phyloP scores from a whole-genome alignment of 2,329 filamentous ascomycete species.

The Fonsecaea multimorphosa region DNA sequence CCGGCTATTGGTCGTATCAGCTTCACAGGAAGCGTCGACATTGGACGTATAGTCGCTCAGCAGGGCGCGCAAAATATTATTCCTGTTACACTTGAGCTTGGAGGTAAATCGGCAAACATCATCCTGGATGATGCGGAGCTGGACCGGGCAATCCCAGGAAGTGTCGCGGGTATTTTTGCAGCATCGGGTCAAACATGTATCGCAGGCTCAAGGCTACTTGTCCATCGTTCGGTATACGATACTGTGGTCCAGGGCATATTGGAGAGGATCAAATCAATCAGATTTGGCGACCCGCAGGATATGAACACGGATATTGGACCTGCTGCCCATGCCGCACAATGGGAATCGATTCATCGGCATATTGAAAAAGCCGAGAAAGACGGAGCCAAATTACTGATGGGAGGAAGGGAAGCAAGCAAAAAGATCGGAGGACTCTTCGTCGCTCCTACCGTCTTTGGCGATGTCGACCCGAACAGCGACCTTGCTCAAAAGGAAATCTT shows the following conservation, averaged over 20 bases:
- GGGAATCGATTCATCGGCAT: constrained; percentile 51
- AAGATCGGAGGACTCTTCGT: constrained; percentile 63
- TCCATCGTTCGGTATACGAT: constrained; percentile 51
- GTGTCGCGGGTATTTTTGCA: constrained; percentile 36
- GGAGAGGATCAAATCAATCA: constrained; percentile 49
- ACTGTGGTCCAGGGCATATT: constrained; percentile 49
- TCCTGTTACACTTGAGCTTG: constrained; percentile 78
- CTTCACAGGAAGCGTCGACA: constrained; percentile 75
- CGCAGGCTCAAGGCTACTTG: constrained; percentile 25
- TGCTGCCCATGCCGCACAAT: constrained; percentile 51
- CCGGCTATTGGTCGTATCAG: constrained; percentile 72
- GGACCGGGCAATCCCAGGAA: constrained; percentile 58
- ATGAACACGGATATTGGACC: constrained; percentile 49
- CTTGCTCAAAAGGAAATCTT: constrained; percentile 68
- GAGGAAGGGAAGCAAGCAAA: constrained; percentile 56
- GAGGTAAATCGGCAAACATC: constrained; percentile 79
- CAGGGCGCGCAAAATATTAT: constrained; percentile 76
- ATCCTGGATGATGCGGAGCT: constrained; percentile 79
- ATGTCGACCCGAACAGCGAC: constrained; percentile 60
- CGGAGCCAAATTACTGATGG: constrained; percentile 40
- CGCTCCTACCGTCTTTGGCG: constrained; percentile 63
- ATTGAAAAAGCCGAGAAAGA: constrained; percentile 48
- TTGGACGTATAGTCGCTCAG: constrained; percentile 72
- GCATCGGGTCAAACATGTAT: constrained; percentile 34
- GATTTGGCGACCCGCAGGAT: constrained; percentile 48